Conservation (phyloP, 306 rosid genomes). For the Mimosa pudica region DNA sequence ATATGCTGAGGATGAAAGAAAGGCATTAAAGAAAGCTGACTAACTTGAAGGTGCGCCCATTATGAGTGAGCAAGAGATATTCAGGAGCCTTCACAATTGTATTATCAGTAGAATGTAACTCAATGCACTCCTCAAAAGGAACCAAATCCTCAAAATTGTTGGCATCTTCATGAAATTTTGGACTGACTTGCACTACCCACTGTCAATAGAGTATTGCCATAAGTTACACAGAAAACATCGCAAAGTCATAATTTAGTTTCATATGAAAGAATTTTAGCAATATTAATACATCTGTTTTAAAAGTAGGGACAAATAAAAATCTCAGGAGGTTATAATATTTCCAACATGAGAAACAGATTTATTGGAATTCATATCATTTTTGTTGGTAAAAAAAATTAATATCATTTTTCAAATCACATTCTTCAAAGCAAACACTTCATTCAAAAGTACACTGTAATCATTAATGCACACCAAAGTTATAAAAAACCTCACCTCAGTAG, state of each 20-base stretch:
- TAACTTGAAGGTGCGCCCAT: constrained; percentile 94
- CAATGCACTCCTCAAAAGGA: constrained; percentile 96
- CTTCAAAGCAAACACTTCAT: constrained; percentile 21
- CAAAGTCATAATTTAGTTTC: constrained; percentile 11
- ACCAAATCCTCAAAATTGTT: constrained; percentile 80
- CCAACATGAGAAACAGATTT: constrained; percentile 18
- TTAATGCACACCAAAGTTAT: constrained; percentile 33
- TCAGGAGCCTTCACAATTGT: constrained; percentile 79
- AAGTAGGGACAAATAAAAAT: constrained; percentile 26
- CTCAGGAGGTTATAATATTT: constrained; percentile 1
- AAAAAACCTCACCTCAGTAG: constrained; percentile 75
- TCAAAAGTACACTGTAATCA: constrained; percentile 5
- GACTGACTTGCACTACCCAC: constrained; percentile 88
- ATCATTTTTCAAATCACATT: constrained; percentile 11
- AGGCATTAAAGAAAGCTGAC: constrained; percentile 42
- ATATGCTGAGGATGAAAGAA: constrained; percentile 20
- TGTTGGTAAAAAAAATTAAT: not conserved
- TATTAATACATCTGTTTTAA: not conserved
- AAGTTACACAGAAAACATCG: constrained; percentile 27
- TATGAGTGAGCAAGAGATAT: constrained; percentile 84
- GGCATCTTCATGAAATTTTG: constrained; percentile 93
- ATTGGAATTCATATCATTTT: constrained; percentile 2
- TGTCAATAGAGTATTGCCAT: constrained; percentile 43
- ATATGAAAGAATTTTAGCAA: constrained; percentile 2
- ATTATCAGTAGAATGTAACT: constrained; percentile 66